Evolutionary conservation across 148 eudicot species (phyloP).

Genomic region (Amaranthus palmeri): DNA sequence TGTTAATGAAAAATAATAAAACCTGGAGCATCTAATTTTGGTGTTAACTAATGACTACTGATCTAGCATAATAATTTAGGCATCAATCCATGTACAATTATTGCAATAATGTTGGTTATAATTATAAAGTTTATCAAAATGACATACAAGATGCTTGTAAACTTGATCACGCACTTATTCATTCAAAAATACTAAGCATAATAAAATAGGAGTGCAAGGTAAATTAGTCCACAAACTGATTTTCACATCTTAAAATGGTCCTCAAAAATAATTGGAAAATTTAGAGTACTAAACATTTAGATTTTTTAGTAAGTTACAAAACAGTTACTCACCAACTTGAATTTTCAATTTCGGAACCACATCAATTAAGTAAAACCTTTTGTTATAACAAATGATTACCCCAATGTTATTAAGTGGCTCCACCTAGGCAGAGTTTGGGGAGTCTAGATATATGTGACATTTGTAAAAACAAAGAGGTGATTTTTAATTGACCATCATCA

Average conservation of each 20-base stretch:
- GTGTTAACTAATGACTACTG: neutral
- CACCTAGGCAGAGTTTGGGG: too few species aligned
- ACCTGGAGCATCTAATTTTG: neutral
- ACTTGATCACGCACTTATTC: neutral
- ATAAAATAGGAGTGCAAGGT: neutral
- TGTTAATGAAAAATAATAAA: neutral
- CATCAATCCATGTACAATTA: neutral
- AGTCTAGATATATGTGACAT: too few species aligned
- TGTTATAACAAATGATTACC: too few species aligned
- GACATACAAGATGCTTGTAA: neutral
- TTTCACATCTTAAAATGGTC: neutral
- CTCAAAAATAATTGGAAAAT: neutral
- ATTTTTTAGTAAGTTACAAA: neutral
- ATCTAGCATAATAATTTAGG: neutral
- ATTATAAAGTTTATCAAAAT: too few species aligned
- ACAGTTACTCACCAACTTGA: neutral
- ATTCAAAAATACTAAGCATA: neutral
- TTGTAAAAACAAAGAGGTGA: too few species aligned
- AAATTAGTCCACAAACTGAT: conserved; percentile 4
- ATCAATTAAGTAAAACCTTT: too few species aligned
- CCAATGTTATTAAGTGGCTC: too few species aligned
- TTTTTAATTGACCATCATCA: too few species aligned
- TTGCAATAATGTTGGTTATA: too few species aligned
- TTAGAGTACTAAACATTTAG: neutral
- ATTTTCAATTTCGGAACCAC: neutral